These are phyloP conservation scores for Nakazawaea molendinolei DNA, from an alignment of 805 yeast species.

Conservation along the genomic window DNA sequence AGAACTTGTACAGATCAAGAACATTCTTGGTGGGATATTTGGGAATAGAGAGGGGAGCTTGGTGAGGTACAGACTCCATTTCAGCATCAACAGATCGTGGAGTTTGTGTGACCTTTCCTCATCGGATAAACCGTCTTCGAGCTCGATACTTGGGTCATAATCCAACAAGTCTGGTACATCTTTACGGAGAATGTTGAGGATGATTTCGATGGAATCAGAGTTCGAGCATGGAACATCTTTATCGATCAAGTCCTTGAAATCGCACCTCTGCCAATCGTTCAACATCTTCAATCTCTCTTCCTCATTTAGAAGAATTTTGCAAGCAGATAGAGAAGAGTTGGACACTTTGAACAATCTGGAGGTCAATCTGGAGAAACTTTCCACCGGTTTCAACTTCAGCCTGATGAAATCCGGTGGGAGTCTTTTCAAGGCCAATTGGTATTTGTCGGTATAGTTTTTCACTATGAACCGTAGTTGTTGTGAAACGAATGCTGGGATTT, in stretches of 20 bases:
- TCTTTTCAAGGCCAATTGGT: slow-evolving; percentile 31
- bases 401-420: slow-evolving; percentile 44
- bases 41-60: slow-evolving; percentile 36
- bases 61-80: slow-evolving; percentile 29
- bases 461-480: slow-evolving; percentile 49
- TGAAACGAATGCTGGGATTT: slow-evolving; percentile 51
- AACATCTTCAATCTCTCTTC: slow-evolving; percentile 37
- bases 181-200: slow-evolving; percentile 27
- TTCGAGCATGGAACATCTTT: slow-evolving; percentile 14
- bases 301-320: slow-evolving; percentile 4
- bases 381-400: slow-evolving; percentile 49
- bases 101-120: slow-evolving; percentile 1
- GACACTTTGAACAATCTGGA: slow-evolving; percentile 48
- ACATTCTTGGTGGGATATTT: slow-evolving; percentile 47
- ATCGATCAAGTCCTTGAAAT: slow-evolving; percentile 16
- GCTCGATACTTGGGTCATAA: slow-evolving; percentile 10
- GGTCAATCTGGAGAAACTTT: slow-evolving; percentile 44
- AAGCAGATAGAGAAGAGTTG: slow-evolving; percentile 21
- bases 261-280: slow-evolving; percentile 42
- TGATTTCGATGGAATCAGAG: slow-evolving; percentile 21
- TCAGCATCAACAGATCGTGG: slow-evolving; percentile 14
- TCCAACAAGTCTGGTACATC: slow-evolving; percentile 29
- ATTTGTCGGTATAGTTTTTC: slow-evolving; percentile 33
- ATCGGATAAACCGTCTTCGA: slow-evolving; percentile 6
- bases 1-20: slow-evolving; percentile 45